These are phyloP conservation scores for Ophiocordyceps sinensis DNA, from an alignment of 2,329 filamentous ascomycete genomes.

Conservation along the genomic window DNA sequence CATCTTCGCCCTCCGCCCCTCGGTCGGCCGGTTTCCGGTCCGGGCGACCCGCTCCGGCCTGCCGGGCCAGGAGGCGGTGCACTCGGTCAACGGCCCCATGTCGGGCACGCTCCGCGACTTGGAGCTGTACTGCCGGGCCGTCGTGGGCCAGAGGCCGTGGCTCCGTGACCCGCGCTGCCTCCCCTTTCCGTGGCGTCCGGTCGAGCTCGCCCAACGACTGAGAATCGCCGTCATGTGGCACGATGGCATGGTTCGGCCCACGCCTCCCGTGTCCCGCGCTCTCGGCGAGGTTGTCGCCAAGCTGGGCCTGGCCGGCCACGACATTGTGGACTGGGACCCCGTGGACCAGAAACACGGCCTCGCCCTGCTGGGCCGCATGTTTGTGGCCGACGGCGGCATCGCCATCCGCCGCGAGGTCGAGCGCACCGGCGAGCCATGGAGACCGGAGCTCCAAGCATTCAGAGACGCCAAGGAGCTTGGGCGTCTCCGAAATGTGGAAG, in stretches of 20 bases:
- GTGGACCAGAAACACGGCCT: conserved; percentile 24
- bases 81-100: conserved; percentile 50
- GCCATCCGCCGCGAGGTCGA: conserved; percentile 23
- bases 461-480: conserved; percentile 19
- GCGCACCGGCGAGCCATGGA: conserved; percentile 27
- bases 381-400: conserved; percentile 30
- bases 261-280: conserved; percentile 48
- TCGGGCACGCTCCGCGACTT: conserved; percentile 40
- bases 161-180: conserved; percentile 39
- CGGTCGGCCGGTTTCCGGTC: conserved; percentile 45
- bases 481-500: conserved; percentile 31
- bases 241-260: conserved; percentile 49
- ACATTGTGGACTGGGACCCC: conserved; percentile 36
- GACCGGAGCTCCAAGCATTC: conserved; percentile 22
- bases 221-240: conserved; percentile 49
- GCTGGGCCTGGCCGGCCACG: conserved; percentile 31
- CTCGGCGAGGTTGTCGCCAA: conserved; percentile 28
- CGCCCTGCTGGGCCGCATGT: conserved; percentile 27
- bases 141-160: conserved; percentile 42
- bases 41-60: conserved; percentile 38
- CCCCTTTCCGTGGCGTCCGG: conserved; percentile 39
- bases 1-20: conserved; percentile 41
- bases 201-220: conserved; percentile 22
- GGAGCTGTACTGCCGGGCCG: conserved; percentile 34
- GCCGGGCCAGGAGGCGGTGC: conserved; percentile 49